phyloP scores from a whole-genome alignment of 306 rosid genomes.

The Medicago ruthenica region DNA sequence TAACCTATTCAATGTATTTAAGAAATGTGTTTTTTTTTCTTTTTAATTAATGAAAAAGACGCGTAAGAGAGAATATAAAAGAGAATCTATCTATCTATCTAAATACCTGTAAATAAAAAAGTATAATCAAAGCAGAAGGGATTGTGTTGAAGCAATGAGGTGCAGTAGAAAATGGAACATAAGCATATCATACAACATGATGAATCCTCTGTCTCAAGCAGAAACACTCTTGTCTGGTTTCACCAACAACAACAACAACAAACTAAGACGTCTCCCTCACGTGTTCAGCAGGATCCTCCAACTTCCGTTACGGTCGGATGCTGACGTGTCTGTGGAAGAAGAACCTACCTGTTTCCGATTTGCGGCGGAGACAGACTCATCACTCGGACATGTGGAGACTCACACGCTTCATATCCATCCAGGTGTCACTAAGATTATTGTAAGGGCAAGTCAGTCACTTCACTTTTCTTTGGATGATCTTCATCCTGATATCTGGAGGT shows the following conservation, averaged over 20 bases:
- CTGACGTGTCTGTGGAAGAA: slow-evolving; percentile 21
- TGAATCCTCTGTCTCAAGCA: background rate
- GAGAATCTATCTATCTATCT: too few species aligned
- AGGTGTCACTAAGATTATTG: slow-evolving; percentile 15
- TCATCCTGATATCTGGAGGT: slow-evolving; percentile 5
- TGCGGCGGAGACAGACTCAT: background rate
- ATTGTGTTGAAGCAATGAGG: background rate
- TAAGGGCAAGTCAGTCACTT: slow-evolving; percentile 8
- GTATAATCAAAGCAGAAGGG: background rate
- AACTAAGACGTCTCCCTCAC: slow-evolving; percentile 9
- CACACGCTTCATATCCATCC: slow-evolving; percentile 22
- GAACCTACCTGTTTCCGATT: background rate
- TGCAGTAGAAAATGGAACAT: background rate
- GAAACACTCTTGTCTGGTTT: background rate
- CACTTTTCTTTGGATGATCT: slow-evolving; percentile 21
- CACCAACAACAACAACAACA: background rate
- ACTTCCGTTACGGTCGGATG: slow-evolving; percentile 11
- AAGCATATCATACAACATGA: slow-evolving; percentile 2
- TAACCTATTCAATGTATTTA: too few species aligned
- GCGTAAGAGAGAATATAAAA: too few species aligned
- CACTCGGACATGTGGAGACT: slow-evolving; percentile 26
- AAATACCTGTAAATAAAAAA: too few species aligned
- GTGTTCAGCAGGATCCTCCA: slow-evolving; percentile 18
- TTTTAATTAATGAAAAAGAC: too few species aligned
- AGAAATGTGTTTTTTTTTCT: too few species aligned